Percentiles rank a stretch among this genome's conserved stretches.
These are phyloP conservation scores for Ceratobasidium sp. DNA, from an alignment of 1,284 basidiomycete species.

Conservation along the genomic window DNA sequence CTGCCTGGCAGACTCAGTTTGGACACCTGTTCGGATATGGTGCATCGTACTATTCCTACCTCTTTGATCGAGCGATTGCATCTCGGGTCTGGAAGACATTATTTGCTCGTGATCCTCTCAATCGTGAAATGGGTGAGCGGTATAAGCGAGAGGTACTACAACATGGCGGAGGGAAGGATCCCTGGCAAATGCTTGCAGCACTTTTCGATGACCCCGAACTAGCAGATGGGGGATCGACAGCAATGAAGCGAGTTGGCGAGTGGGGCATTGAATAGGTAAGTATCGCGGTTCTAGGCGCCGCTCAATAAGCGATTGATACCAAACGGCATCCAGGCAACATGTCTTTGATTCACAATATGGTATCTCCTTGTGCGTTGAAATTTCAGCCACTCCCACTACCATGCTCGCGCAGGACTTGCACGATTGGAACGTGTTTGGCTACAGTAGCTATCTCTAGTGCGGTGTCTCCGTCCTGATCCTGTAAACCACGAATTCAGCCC, in stretches of 20 bases:
- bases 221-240: conserved; percentile 72
- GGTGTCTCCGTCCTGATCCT: conserved; percentile 78
- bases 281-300: background rate
- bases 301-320: background rate
- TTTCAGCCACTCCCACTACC: background rate
- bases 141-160: conserved; percentile 79
- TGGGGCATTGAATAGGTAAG: conserved; percentile 71
- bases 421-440: conserved; percentile 70
- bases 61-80: conserved; percentile 95
- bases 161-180: conserved; percentile 90
- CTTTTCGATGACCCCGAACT: conserved; percentile 72
- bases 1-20: conserved; percentile 94
- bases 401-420: conserved; percentile 54
- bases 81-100: conserved; percentile 84
- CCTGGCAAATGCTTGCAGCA: conserved; percentile 90
- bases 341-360: conserved; percentile 1
- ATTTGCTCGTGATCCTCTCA: conserved; percentile 71
- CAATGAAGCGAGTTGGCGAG: conserved; percentile 87
- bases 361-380: background rate
- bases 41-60: conserved; percentile 96
- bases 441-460: conserved; percentile 70
- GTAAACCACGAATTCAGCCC: conserved; percentile 8
- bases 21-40: conserved; percentile 96
- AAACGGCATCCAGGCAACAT: background rate
- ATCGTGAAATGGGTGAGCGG: conserved; percentile 72